phyloP scores from a whole-genome alignment of 2,329 filamentous ascomycete genomes.

The Akanthomyces lecanii region DNA sequence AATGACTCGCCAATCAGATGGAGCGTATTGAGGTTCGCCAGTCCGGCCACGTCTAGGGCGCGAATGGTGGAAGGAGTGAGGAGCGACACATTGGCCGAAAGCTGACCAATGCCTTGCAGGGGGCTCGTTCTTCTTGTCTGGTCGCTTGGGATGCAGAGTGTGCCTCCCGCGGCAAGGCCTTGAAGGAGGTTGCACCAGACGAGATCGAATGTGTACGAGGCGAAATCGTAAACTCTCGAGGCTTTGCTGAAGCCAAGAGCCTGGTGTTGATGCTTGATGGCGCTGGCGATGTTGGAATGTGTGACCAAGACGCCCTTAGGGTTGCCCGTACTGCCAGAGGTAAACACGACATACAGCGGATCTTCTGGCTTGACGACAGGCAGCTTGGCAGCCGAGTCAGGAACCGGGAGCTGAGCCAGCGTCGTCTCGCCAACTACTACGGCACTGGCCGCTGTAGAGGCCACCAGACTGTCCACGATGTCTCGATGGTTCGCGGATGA shows the following conservation, averaged over 20 bases:
- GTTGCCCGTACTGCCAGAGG: slow-evolving; percentile 16
- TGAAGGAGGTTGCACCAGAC: slow-evolving; percentile 25
- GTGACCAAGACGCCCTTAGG: slow-evolving; percentile 25
- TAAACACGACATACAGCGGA: slow-evolving; percentile 22
- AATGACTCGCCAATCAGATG: slow-evolving; percentile 10
- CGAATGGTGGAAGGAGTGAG: slow-evolving; percentile 6
- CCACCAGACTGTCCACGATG: neutral
- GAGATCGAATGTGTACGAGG: slow-evolving; percentile 12
- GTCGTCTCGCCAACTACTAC: neutral
- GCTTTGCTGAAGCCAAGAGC: slow-evolving; percentile 18
- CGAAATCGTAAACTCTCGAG: slow-evolving; percentile 19
- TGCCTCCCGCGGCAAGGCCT: slow-evolving; percentile 18
- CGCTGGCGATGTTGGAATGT: slow-evolving; percentile 20
- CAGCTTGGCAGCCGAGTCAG: neutral
- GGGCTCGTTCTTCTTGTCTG: neutral
- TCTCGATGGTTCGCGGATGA: neutral
- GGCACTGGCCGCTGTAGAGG: neutral
- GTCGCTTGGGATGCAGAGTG: slow-evolving; percentile 16
- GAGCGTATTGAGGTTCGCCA: neutral
- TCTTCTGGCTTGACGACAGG: neutral
- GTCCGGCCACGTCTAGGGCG: neutral
- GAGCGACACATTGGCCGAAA: slow-evolving; percentile 1
- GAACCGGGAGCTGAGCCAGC: neutral
- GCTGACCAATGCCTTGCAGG: slow-evolving; percentile 1
- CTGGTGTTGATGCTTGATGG: slow-evolving; percentile 20